Evolutionary conservation across 2,329 filamentous ascomycete species (phyloP).

Genomic region (Ploettnerulaceae sp.): DNA sequence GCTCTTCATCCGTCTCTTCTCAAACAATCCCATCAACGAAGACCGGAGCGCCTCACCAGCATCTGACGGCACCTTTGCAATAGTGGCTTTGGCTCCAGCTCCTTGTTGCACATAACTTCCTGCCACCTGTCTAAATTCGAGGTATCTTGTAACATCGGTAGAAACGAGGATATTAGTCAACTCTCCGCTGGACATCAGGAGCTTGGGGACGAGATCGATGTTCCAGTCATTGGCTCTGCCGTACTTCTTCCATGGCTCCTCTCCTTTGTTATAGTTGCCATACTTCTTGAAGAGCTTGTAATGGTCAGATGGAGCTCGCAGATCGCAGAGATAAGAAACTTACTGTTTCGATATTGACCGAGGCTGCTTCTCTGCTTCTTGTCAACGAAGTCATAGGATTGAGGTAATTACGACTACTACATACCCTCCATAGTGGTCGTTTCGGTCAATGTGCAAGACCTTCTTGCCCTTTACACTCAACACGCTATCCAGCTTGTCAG

Average conservation of each 20-base stretch:
- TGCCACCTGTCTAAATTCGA: constrained; percentile 91
- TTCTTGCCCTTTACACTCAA: constrained; percentile 98
- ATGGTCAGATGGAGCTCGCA: constrained; percentile 23
- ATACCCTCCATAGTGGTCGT: constrained; percentile 96
- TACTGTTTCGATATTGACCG: constrained; percentile 93
- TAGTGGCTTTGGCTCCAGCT: constrained; percentile 72
- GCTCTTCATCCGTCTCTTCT: constrained; percentile 94
- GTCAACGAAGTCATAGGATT: constrained; percentile 25
- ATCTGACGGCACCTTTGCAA: constrained; percentile 95
- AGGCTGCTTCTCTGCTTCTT: constrained; percentile 75
- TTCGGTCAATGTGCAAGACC: constrained; percentile 97
- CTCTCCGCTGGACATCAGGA: constrained; percentile 97
- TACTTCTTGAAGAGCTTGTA: constrained; percentile 93
- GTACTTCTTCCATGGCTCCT: constrained; percentile 98
- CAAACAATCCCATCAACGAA: constrained; percentile 92
- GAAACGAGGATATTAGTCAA: constrained; percentile 97
- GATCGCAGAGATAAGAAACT: constrained; percentile 32
- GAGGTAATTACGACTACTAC: constrained; percentile 14
- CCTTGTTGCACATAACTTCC: constrained; percentile 96
- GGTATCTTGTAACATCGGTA: constrained; percentile 83
- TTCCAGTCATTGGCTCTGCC: constrained; percentile 98
- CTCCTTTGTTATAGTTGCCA: constrained; percentile 70
- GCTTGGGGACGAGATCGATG: constrained; percentile 96
- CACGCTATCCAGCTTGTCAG: constrained; percentile 53
- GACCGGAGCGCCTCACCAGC: constrained; percentile 85